A percentile compares a stretch with the other conserved stretches of the same genome.
Conservation (phyloP, 2,329 filamentous ascomycete species). For the Gyromitra esculenta region DNA sequence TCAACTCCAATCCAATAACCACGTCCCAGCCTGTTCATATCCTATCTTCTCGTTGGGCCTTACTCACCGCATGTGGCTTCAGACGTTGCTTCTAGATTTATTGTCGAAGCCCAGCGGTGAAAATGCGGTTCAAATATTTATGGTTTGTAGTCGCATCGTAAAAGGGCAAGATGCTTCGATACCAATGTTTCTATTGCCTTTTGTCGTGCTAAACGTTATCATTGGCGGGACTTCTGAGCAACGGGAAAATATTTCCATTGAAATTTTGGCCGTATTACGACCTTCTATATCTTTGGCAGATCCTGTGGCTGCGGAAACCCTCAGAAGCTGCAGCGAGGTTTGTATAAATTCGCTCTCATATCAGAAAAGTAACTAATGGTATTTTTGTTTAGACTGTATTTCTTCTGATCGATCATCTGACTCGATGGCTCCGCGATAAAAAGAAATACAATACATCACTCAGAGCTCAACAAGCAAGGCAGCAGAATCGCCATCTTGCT, state of each 20-base stretch:
- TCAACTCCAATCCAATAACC: slow-evolving; percentile 71
- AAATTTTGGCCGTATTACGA: slow-evolving; percentile 78
- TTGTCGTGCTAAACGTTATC: slow-evolving; percentile 82
- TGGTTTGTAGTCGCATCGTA: slow-evolving; percentile 81
- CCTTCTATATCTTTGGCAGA: slow-evolving; percentile 67
- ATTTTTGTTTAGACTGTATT: slow-evolving; percentile 76
- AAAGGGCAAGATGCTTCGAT: slow-evolving; percentile 86
- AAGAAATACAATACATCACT: slow-evolving; percentile 63
- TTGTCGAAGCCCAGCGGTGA: slow-evolving; percentile 78
- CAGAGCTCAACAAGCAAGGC: slow-evolving; percentile 52
- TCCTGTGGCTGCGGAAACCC: slow-evolving; percentile 74
- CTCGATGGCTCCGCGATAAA: slow-evolving; percentile 86
- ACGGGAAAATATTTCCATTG: slow-evolving; percentile 72
- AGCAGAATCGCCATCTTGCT: slow-evolving; percentile 50
- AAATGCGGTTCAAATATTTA: slow-evolving; percentile 80
- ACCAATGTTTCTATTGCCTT: slow-evolving; percentile 87
- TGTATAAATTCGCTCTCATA: slow-evolving; percentile 57
- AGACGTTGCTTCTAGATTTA: slow-evolving; percentile 81
- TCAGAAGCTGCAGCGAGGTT: slow-evolving; percentile 88
- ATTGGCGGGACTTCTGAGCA: slow-evolving; percentile 75
- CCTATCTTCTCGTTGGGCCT: slow-evolving; percentile 78
- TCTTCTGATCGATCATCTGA: slow-evolving; percentile 87
- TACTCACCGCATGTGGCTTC: slow-evolving; percentile 82
- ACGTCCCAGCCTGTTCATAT: slow-evolving; percentile 70
- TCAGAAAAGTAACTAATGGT: slow-evolving; percentile 15